Conservation (phyloP, 2,329 filamentous ascomycete species). For the Bisporella sp. region DNA sequence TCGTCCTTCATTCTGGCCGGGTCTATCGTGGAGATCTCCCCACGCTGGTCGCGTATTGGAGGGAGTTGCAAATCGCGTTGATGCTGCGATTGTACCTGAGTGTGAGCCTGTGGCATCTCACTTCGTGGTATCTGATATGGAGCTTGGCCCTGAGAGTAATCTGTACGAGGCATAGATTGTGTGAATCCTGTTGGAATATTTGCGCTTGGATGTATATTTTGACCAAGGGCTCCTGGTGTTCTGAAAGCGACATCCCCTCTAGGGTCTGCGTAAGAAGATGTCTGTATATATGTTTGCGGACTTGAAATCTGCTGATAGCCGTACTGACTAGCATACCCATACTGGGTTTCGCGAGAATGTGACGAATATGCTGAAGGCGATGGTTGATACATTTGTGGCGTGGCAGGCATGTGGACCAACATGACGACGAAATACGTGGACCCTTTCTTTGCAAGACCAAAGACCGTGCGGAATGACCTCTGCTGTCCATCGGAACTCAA, state of each 20-base stretch:
- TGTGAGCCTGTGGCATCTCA: constrained; percentile 33
- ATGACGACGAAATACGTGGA: constrained; percentile 57
- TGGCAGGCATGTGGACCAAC: constrained; percentile 17
- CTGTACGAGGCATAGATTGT: constrained; percentile 36
- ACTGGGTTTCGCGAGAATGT: constrained; percentile 24
- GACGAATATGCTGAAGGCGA: constrained; percentile 20
- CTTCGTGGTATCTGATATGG: constrained; percentile 46
- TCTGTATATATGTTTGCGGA: constrained; percentile 16
- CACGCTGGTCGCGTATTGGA: constrained; percentile 32
- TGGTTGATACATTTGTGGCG: constrained; percentile 19
- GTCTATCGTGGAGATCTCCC: constrained; percentile 20
- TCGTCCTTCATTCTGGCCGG: constrained; percentile 38
- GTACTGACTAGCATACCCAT: constrained; percentile 19
- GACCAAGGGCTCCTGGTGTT: constrained; percentile 15
- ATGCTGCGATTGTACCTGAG: constrained; percentile 15
- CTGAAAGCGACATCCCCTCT: constrained; percentile 22
- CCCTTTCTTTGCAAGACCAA: constrained; percentile 52
- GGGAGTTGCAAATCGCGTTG: constrained; percentile 34
- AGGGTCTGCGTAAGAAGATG: constrained; percentile 16
- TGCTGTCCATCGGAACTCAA: constrained; percentile 43
- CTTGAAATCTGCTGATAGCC: constrained; percentile 19
- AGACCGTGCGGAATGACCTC: constrained; percentile 41
- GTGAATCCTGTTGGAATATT: constrained; percentile 39
- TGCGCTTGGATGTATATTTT: constrained; percentile 26
- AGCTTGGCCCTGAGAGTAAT: constrained; percentile 32